phyloP scores from a whole-genome alignment of 768 basidiomycete genomes.

The Austroboletus festivus region DNA sequence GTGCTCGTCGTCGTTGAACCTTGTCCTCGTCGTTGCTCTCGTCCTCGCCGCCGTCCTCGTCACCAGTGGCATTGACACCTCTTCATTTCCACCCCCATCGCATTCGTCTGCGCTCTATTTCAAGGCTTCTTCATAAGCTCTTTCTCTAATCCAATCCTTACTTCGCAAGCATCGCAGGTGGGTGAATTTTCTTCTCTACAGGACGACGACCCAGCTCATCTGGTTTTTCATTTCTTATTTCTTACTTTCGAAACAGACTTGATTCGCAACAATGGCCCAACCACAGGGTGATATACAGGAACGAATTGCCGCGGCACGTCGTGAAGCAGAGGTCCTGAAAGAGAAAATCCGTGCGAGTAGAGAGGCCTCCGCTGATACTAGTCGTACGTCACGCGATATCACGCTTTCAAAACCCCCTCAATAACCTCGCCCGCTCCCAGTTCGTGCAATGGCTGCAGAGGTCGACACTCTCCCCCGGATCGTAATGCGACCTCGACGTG shows the following conservation, averaged over 20 bases:
- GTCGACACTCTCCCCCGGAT: conserved; percentile 94
- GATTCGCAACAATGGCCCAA: conserved; percentile 59
- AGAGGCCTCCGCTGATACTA: conserved; percentile 97
- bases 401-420: background rate
- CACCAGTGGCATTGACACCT: conserved; percentile 9
- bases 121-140: conserved; percentile 26
- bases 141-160: conserved; percentile 24
- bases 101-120: conserved; percentile 14
- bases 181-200: conserved; percentile 24
- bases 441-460: conserved; percentile 97
- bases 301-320: conserved; percentile 91
- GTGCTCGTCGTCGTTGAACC: conserved; percentile 9
- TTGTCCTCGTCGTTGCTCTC: conserved; percentile 6
- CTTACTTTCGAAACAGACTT: conserved; percentile 7
- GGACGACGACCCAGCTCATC: conserved; percentile 6
- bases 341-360: conserved; percentile 97
- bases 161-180: conserved; percentile 30
- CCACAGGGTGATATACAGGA: conserved; percentile 83
- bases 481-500: conserved; percentile 93
- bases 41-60: conserved; percentile 9
- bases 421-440: conserved; percentile 40
- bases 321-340: conserved; percentile 96
- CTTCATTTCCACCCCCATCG: conserved; percentile 7
- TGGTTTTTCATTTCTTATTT: background rate
- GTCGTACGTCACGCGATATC: conserved; percentile 57